Percentiles rank a stretch among this genome's conserved stretches.
Conservation (phyloP, 495 filamentous ascomycete genomes). For the Hypoxylon intermedium region DNA sequence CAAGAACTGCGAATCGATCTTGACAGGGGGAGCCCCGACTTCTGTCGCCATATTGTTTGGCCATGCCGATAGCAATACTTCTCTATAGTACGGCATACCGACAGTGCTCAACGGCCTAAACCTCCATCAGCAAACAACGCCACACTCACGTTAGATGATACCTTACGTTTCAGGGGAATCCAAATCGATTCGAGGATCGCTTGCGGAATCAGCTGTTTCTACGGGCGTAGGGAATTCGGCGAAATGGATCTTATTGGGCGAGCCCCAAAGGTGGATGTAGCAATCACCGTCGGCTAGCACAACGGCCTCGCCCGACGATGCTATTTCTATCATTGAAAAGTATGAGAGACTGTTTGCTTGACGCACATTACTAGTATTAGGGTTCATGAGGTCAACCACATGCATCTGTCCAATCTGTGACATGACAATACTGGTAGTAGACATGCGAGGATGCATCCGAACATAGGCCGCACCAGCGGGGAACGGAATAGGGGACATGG, state of each 20-base stretch:
- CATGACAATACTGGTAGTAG: constrained; percentile 88
- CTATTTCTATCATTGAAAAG: constrained; percentile 78
- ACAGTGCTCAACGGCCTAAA: constrained; percentile 78
- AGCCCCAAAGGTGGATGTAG: constrained; percentile 88
- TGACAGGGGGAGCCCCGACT: constrained; percentile 78
- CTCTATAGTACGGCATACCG: constrained; percentile 93
- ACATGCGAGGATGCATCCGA: constrained; percentile 91
- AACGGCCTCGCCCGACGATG: constrained; percentile 87
- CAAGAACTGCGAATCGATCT: constrained; percentile 76
- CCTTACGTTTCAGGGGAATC: constrained; percentile 67
- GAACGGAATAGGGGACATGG: constrained; percentile 89
- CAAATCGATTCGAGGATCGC: constrained; percentile 37
- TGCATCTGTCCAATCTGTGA: constrained; percentile 92
- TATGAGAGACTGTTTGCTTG: constrained; percentile 77
- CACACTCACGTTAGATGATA: constrained; percentile 13
- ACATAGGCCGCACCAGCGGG: constrained; percentile 90
- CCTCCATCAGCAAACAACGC: constrained; percentile 36
- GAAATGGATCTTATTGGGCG: constrained; percentile 86
- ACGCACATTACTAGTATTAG: constrained; percentile 86
- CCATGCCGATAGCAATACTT: constrained; percentile 87
- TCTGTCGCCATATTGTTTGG: constrained; percentile 82
- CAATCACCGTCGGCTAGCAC: constrained; percentile 81
- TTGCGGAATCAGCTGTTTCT: constrained; percentile 53
- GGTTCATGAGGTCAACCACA: constrained; percentile 93
- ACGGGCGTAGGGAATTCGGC: constrained; percentile 80